phyloP scores from a whole-genome alignment of 176 grass and related monocot genomes.

The Juncus effusus region DNA sequence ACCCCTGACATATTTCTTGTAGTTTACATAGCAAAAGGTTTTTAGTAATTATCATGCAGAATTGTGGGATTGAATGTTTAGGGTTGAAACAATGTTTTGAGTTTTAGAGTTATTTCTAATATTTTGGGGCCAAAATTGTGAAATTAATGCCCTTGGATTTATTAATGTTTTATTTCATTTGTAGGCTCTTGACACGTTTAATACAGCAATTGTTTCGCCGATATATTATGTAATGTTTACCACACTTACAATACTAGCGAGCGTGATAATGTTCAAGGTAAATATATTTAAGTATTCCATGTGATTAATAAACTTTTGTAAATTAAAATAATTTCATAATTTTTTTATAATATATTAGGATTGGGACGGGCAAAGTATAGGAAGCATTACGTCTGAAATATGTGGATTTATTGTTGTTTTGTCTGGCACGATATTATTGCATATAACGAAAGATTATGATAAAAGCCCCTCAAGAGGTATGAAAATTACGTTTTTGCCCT shows the following conservation, averaged over 20 bases:
- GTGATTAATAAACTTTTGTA: slow-evolving; percentile 10
- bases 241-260: slow-evolving; percentile 86
- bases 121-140: not conserved
- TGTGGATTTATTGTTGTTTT: slow-evolving; percentile 90
- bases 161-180: slow-evolving; percentile 1
- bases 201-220: slow-evolving; percentile 94
- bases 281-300: not conserved
- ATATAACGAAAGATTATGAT: slow-evolving; percentile 91
- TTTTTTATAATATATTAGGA: slow-evolving; percentile 42
- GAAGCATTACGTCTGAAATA: slow-evolving; percentile 88
- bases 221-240: slow-evolving; percentile 99
- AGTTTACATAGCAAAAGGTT: not conserved
- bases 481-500: slow-evolving; percentile 28
- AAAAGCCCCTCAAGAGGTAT: slow-evolving; percentile 59
- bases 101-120: too few species aligned
- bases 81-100: not conserved
- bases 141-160: not conserved
- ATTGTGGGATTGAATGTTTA: not conserved
- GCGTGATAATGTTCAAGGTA: slow-evolving; percentile 99
- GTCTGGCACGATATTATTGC: slow-evolving; percentile 84
- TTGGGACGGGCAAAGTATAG: slow-evolving; percentile 79
- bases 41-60: not conserved
- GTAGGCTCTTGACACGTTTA: slow-evolving; percentile 92
- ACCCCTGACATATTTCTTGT: not conserved
- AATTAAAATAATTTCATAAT: not conserved